These are phyloP conservation scores for Brassica napus DNA, from an alignment of 345 rosid species.

Conservation along the genomic window DNA sequence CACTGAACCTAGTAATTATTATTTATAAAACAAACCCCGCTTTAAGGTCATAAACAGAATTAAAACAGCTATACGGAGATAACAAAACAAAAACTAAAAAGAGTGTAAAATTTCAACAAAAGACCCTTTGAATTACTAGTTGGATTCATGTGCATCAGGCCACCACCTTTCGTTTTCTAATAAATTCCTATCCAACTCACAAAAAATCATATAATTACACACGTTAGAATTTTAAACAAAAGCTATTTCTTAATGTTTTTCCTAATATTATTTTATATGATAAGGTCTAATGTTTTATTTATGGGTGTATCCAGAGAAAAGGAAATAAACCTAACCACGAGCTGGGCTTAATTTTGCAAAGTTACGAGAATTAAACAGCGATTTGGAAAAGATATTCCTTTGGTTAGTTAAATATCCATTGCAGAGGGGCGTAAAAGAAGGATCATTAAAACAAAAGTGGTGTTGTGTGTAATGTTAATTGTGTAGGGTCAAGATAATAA, in stretches of 20 bases:
- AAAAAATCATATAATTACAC: constrained; percentile 14
- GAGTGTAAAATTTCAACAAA: constrained; percentile 17
- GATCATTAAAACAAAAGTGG: constrained; percentile 22
- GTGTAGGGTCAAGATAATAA: constrained; percentile 33
- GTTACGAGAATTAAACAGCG: constrained; percentile 9
- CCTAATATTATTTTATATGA: neutral
- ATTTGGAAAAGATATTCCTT: constrained; percentile 23
- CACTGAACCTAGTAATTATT: too few relatives aligned
- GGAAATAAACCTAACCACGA: constrained; percentile 24
- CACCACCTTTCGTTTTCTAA: constrained; percentile 40
- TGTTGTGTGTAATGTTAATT: constrained; percentile 14
- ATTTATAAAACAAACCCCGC: too few relatives aligned
- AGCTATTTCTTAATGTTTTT: constrained; percentile 18
- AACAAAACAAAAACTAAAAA: constrained; percentile 5
- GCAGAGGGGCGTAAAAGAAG: constrained; percentile 19
- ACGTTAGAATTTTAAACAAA: constrained; percentile 8
- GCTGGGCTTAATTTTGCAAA: constrained; percentile 21
- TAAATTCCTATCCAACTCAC: constrained; percentile 33
- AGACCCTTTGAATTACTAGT: constrained; percentile 36
- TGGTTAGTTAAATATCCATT: constrained; percentile 35
- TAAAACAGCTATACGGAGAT: neutral
- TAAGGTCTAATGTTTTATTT: constrained; percentile 14
- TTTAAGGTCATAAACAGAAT: too few relatives aligned
- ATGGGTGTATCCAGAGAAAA: constrained; percentile 25
- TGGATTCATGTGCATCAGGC: constrained; percentile 41